Base-by-base conservation (phyloP, 2,329 filamentous ascomycete species). In the Sclerotinia subarctica region DNA sequence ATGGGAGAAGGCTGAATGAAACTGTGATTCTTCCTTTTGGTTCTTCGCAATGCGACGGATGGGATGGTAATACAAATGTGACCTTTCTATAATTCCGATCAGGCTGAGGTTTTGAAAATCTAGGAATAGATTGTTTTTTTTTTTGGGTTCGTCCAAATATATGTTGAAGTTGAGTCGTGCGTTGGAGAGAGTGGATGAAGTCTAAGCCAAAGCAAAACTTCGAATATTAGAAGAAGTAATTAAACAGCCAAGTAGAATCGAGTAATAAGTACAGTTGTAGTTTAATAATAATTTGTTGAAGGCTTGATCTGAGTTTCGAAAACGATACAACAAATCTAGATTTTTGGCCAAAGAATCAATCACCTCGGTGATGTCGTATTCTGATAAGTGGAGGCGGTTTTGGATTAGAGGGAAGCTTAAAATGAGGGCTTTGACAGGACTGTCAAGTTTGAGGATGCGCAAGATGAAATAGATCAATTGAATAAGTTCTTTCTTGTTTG, bases 1-100 rank as follows among this genome's bases (percentile, higher is more conserved):
- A 69, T 70, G 70, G 66, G 65, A 62, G 70, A 66, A 70, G 65
- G 65, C 65, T 68, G 60, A 46, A 46, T 64, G 44, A 13, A 49
- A 68, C 51, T 24, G 24, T 26, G 26, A 35, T 35, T 47, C 51
- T 35, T 35, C 35, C n/a, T 47, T 32, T 32, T 32, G 32, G 19
- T 29, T 32, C 26, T 32, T 59, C 26, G 53, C n/a, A 42, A 51
- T 51, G 54, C 64, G 35, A 6, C 7, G n/a, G 64, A 51, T 53
- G 64, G 52, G 21, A 24, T 42, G 17, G 53, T 58, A 26, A 58
- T 66, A 59, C 42, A 42, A 49, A 51, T 59, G 53, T 44, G n/a
- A 66, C 44, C 29, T 10, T 59, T 66, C 42, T 59, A 59, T 52
- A 21, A 54, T 42, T 54, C 35, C 7, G 26, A 64, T 7, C 62